Percentiles rank a stretch among this genome's conserved stretches.
phyloP scores from a whole-genome alignment of 345 rosid species.

The Eucalyptus cladocalyx region DNA sequence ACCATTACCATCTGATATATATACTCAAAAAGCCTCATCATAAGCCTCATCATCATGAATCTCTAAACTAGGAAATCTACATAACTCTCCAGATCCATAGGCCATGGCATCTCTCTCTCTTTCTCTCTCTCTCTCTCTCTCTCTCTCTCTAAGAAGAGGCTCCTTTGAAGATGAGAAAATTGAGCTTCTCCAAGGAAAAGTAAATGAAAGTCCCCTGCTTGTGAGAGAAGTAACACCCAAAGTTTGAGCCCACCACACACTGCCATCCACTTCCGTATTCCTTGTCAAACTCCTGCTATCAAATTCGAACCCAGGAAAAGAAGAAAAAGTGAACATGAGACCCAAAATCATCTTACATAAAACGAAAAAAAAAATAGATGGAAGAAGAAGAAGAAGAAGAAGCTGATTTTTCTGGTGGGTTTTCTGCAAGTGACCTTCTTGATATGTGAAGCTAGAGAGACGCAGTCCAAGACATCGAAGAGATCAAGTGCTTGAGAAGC shows the following conservation, averaged over 20 bases:
- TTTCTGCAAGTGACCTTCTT: constrained; percentile 17
- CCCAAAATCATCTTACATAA: neutral
- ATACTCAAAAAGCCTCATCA: neutral
- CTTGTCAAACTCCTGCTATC: constrained; percentile 25
- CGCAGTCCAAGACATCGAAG: constrained; percentile 27
- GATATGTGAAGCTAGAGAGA: constrained; percentile 27
- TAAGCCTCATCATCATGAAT: neutral
- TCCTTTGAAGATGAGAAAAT: constrained; percentile 42
- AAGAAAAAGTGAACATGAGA: neutral
- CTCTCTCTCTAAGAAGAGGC: constrained; percentile 8
- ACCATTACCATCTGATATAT: neutral
- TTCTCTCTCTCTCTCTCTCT: neutral
- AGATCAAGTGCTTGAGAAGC: constrained; percentile 62
- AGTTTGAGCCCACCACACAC: constrained; percentile 40
- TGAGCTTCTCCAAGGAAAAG: constrained; percentile 32
- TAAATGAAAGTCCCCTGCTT: constrained; percentile 30
- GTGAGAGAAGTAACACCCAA: constrained; percentile 43
- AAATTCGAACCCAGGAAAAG: neutral
- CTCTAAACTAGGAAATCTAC: neutral
- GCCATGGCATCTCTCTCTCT: neutral
- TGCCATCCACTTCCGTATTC: constrained; percentile 35
- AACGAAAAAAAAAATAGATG: neutral
- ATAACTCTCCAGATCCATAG: neutral
- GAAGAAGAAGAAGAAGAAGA: neutral
- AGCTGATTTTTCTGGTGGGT: neutral